phyloP scores from a whole-genome alignment of 2,329 filamentous ascomycete species.

The Aspergillus brunneoviolaceus region DNA sequence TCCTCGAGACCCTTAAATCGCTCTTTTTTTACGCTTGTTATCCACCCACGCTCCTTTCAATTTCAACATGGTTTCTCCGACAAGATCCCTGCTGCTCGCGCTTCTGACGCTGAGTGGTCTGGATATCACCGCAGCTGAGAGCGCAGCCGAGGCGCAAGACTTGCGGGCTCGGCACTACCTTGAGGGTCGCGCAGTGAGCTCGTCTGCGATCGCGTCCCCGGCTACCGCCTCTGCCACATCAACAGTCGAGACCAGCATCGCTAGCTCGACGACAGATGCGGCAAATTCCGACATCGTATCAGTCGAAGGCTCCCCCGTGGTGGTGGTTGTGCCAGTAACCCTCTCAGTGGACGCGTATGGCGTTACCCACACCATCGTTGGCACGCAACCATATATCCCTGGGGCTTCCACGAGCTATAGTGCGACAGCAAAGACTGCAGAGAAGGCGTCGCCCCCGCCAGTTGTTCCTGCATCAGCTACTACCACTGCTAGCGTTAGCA shows the following conservation, averaged over 20 bases:
- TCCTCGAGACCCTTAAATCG: constrained; percentile 8
- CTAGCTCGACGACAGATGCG: neutral
- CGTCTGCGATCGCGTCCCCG: constrained; percentile 1
- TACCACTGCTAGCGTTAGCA: neutral
- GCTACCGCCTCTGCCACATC: neutral
- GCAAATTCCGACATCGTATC: constrained; percentile 1
- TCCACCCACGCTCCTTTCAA: constrained; percentile 9
- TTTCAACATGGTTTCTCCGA: constrained; percentile 32
- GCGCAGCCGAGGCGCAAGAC: constrained; percentile 24
- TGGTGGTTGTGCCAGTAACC: constrained; percentile 22
- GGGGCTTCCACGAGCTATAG: constrained; percentile 17
- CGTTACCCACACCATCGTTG: constrained; percentile 25
- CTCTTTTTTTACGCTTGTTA: constrained; percentile 6
- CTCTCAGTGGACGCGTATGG: constrained; percentile 24
- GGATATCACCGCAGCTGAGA: constrained; percentile 34
- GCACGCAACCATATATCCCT: constrained; percentile 9
- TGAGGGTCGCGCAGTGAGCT: constrained; percentile 34
- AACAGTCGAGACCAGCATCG: constrained; percentile 5
- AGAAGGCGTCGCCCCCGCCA: neutral
- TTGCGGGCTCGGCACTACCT: constrained; percentile 35
- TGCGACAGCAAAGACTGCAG: constrained; percentile 7
- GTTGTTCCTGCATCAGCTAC: neutral
- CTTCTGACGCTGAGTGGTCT: constrained; percentile 35
- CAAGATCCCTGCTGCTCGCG: constrained; percentile 32
- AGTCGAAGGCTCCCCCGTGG: constrained; percentile 9